Percentiles rank a stretch among this genome's conserved stretches.
These are phyloP conservation scores for Diaporthe aspalathi DNA, from an alignment of 2,329 filamentous ascomycete species.

Conservation along the genomic window DNA sequence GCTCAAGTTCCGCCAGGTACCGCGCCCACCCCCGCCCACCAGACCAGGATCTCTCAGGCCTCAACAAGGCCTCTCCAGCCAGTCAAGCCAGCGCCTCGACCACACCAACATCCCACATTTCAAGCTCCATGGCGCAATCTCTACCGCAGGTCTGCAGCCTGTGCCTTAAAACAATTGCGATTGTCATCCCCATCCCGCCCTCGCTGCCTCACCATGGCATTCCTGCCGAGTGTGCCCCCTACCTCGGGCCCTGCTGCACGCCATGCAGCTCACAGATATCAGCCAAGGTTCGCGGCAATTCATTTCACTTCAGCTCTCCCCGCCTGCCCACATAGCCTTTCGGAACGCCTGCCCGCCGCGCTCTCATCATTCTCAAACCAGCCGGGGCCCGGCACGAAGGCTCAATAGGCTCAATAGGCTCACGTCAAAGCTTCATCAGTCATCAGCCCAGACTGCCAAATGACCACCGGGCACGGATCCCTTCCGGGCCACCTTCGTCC, in stretches of 20 bases:
- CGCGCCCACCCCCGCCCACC: background rate
- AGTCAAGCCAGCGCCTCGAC: background rate
- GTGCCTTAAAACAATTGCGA: constrained; percentile 17
- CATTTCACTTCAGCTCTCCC: constrained; percentile 14
- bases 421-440: constrained; percentile 29
- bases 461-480: constrained; percentile 30
- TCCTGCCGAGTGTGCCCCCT: no score
- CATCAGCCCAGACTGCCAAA: constrained; percentile 11
- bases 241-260: background rate
- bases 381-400: constrained; percentile 7
- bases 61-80: constrained; percentile 14
- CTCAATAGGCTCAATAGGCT: constrained; percentile 34
- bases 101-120: background rate
- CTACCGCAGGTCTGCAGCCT: constrained; percentile 6
- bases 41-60: constrained; percentile 11
- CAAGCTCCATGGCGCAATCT: constrained; percentile 23
- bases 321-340: constrained; percentile 18
- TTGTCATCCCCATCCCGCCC: background rate
- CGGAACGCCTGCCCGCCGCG: constrained; percentile 12
- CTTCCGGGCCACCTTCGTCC: constrained; percentile 31
- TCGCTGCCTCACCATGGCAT: background rate
- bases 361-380: constrained; percentile 23
- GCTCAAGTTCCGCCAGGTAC: background rate
- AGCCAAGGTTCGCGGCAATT: constrained; percentile 11
- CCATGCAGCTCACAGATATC: background rate